Evolutionary conservation across 768 basidiomycete species (phyloP), one percentile per base, ranked within the genome.

Genomic region (Mycena rebaudengoi): DNA sequence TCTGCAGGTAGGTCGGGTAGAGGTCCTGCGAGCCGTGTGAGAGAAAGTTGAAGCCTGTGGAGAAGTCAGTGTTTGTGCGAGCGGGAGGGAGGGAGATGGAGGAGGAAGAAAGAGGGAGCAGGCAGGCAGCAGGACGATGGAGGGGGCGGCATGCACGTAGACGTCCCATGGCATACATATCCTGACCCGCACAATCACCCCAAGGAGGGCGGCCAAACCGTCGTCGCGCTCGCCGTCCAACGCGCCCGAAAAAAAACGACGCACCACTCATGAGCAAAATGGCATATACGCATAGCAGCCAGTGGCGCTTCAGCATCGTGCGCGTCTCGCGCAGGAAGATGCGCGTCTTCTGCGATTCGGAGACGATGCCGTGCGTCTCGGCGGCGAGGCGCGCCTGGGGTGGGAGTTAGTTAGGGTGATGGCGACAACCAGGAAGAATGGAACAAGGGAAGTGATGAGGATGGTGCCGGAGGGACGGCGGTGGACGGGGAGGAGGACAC

Each of bases 1-100:
- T 76, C 60, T 86, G 75, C 48, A 94, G 78, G 71, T 91, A 94
- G 7, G 89, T 92, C 49, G 93, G 92, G 76, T 92, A 94, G 20
- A 92, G 73, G 76, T 92, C 90, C 83, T 88, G 59, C 37, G 87
- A 89, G 12, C 90, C 91, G 73, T 91, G 91, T 8, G 88, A 88
- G 65, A 91, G 81, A 77, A 93, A 91, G 74, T 91, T n/a, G n/a
- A n/a, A n/a, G n/a, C n/a, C n/a, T n/a, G n/a, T n/a, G n/a, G n/a
- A n/a, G n/a, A n/a, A n/a, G n/a, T n/a, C n/a, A n/a, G n/a, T n/a
- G n/a, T n/a, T n/a, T n/a, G n/a, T n/a, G n/a, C n/a, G n/a, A n/a
- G n/a, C n/a, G n/a, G n/a, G n/a, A n/a, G n/a, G n/a, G n/a, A n/a
- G n/a, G n/a, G n/a, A n/a, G n/a, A n/a, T n/a, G n/a, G n/a, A n/a